phyloP scores from a whole-genome alignment of 176 grass and related monocot species.

The Leersia perrieri region DNA sequence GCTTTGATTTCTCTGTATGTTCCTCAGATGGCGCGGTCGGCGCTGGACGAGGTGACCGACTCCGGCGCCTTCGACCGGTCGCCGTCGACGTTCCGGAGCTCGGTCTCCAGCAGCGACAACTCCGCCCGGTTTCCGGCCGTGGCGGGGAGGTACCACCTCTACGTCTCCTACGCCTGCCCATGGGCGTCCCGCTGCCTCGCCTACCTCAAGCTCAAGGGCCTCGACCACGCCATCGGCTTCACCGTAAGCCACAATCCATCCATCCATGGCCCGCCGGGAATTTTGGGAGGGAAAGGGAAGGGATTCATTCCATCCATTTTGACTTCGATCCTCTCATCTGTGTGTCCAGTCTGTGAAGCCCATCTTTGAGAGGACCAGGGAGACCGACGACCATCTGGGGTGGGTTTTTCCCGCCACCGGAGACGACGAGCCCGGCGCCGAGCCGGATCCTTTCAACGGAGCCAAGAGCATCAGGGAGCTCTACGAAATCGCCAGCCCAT shows the following conservation, averaged over 20 bases:
- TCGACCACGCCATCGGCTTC: constrained; percentile 65
- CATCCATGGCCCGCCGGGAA: background rate
- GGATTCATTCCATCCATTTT: too few relatives aligned
- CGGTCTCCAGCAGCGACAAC: constrained; percentile 59
- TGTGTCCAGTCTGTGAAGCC: constrained; percentile 63
- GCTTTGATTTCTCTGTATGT: background rate
- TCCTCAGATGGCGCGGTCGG: constrained; percentile 72
- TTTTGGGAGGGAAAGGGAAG: background rate
- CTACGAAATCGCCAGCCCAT: constrained; percentile 75
- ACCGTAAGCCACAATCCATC: constrained; percentile 40
- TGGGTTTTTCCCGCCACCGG: constrained; percentile 72
- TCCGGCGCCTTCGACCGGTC: constrained; percentile 76
- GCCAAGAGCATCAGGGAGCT: constrained; percentile 72
- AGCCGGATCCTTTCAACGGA: constrained; percentile 62
- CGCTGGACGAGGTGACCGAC: constrained; percentile 73
- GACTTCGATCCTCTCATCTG: background rate
- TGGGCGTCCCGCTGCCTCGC: constrained; percentile 93
- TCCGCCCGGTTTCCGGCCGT: constrained; percentile 63
- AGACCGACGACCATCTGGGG: constrained; percentile 73
- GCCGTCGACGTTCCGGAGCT: constrained; percentile 81
- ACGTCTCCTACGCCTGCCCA: constrained; percentile 94
- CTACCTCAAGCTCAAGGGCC: constrained; percentile 89
- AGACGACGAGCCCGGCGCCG: constrained; percentile 66
- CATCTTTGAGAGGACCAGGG: constrained; percentile 84
- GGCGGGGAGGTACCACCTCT: constrained; percentile 83